Evolutionary conservation across 345 rosid genomes (phyloP), one percentile per base, ranked within the genome.

Genomic region (Orychophragmus violaceus): DNA sequence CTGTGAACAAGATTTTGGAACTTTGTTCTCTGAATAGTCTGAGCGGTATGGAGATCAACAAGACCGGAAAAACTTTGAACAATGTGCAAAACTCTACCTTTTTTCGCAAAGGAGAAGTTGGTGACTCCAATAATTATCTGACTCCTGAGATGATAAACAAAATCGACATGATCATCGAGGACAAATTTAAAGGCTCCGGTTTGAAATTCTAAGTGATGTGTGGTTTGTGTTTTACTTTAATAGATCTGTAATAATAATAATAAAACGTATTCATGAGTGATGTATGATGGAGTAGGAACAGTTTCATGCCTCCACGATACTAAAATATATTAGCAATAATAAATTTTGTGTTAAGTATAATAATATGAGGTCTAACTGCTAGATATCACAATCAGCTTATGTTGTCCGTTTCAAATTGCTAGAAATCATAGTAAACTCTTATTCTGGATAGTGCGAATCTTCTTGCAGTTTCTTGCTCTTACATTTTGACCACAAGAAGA

Each of bases 41-140:
- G 70, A 77, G 81, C 22, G 64, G 61, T 27, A 29, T 81, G 59
- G 82, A 83, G 41, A 77, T 85, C 22, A 85, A 83, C 33, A 78
- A 64, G 39, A 58, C 16, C 0, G 83, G 84, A 79, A 62, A 19
- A 18, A 3, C 78, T n/a, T 1, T 30, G 5, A 37, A 74, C 19
- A 80, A 72, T 1, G 63, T 66, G n/a, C 54, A 30, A 10, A 14
- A 54, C 29, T 17, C 21, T 11, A 11, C 14, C 0, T 80, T 57
- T 45, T 81, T 80, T 41, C 62, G 90, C 5, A 76, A 65, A 62
- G 90, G 90, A 6, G 76, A 76, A 53, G 75, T 81, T 2, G 84
- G 87, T 13, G 90, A 81, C 22, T 80, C 54, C 49, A 32, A 22
- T 81, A 80, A n/a, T n/a, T n/a, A n/a, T n/a, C n/a, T n/a, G n/a